Evolutionary conservation across 306 rosid genomes (phyloP).

Genomic region (Cucurbita moschata): DNA sequence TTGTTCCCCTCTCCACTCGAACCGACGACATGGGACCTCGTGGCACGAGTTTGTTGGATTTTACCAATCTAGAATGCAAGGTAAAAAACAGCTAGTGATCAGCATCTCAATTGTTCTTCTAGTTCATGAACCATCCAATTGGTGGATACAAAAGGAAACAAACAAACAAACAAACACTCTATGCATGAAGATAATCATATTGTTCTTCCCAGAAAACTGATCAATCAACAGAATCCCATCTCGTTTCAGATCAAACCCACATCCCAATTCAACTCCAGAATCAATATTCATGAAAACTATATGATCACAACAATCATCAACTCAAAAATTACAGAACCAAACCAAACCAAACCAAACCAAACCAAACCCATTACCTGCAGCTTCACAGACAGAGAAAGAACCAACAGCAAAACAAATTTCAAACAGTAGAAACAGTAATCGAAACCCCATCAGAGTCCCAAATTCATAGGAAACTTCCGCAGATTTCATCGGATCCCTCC

Average conservation of each 20-base stretch:
- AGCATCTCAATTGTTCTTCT: neutral
- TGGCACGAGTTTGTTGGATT: neutral
- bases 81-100: neutral
- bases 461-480: neutral
- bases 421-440: constrained; percentile 28
- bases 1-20: no score
- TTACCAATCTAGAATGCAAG: neutral
- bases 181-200: neutral
- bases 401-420: constrained; percentile 29
- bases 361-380: constrained; percentile 51
- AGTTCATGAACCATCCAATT: neutral
- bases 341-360: constrained; percentile 1
- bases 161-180: neutral
- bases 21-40: no score
- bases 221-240: neutral
- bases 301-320: constrained; percentile 6
- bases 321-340: neutral
- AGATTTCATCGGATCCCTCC: constrained; percentile 29
- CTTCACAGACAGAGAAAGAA: constrained; percentile 29
- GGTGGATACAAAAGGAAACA: neutral
- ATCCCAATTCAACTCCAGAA: constrained; percentile 9
- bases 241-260: constrained; percentile 8
- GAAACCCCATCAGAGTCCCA: constrained; percentile 33
- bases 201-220: neutral
- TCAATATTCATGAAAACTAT: neutral